Base-by-base conservation (phyloP, 495 filamentous ascomycete species). In the Neurospora sp. region DNA sequence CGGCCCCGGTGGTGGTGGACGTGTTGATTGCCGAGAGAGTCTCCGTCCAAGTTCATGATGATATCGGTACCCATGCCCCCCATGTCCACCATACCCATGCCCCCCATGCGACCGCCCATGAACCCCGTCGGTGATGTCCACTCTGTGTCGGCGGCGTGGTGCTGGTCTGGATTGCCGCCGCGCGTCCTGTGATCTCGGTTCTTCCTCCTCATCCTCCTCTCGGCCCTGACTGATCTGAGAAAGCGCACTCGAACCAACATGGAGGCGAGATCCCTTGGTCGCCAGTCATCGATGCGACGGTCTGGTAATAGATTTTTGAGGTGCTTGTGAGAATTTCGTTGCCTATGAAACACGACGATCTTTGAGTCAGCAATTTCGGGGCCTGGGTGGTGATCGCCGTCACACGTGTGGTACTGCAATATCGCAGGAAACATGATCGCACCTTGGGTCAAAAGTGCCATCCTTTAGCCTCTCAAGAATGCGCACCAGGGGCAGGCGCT, bases 241-340 rank as follows among this genome's bases (percentile, higher is more conserved):
- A 79, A 81, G 12, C 78, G 79, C 59, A 81, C 76, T 35, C 79
- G 77, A 8, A 78, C 48, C 39, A 75, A 73, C 79, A 81, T 81
- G 27, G 79, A 77, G 3, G 73, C 70, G 38, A 78, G 71, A 44
- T 81, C 79, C 45, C 79, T 69, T 18, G 79, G 79, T 72, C 79
- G 71, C 79, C 79, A 81, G 65, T 81, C 79, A 72, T 81, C 79
- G 65, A 81, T 81, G 53, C 79, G 73, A 48, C 79, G 78, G 45
- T 81, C 79, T n/a, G 79, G 79, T 18, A 81, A 75, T 4, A 81
- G 69, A 70, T 74, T 78, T 68, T 75, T 77, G 6, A 81, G 72
- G 68, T 79, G 79, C 71, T 81, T 81, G 78, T 81, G 79, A 3
- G 79, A 77, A 75, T 81, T 81, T 69, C 79, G 79, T 45, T 81